Evolutionary conservation across 192 early-diverging fungal genomes (phyloP).

Genomic region (Gryganskiella cystojenkinii): DNA sequence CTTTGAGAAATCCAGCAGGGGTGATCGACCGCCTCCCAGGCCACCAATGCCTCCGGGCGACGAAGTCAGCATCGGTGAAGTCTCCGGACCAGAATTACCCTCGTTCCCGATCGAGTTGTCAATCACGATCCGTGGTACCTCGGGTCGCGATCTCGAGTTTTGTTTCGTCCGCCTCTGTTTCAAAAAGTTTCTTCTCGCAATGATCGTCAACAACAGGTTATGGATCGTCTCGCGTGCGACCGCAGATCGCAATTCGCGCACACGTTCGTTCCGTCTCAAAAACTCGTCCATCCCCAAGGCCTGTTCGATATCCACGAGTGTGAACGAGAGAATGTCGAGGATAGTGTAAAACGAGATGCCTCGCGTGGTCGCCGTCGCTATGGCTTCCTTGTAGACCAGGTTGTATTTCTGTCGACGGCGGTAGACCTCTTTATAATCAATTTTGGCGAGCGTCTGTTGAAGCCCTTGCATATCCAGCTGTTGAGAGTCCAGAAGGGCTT

Average conservation of each 20-base stretch:
- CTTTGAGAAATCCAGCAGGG: conserved; percentile 41
- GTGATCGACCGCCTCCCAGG: conserved; percentile 13
- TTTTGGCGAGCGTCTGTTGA: conserved; percentile 26
- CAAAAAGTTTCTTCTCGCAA: conserved; percentile 41
- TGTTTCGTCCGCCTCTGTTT: conserved; percentile 37
- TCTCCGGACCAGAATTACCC: conserved; percentile 15
- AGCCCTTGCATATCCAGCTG: conserved; percentile 24
- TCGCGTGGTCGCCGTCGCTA: conserved; percentile 21
- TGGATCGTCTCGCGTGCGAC: conserved; percentile 48
- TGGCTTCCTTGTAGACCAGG: conserved; percentile 37
- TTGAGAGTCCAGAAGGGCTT: not conserved
- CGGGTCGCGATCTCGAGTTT: conserved; percentile 39
- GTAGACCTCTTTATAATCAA: conserved; percentile 25
- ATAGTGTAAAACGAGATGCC: conserved; percentile 44
- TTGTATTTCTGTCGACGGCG: conserved; percentile 34
- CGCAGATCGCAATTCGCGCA: conserved; percentile 36
- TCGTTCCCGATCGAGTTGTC: conserved; percentile 42
- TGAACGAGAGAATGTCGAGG: conserved; percentile 41
- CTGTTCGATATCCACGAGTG: conserved; percentile 36
- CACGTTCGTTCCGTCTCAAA: conserved; percentile 34
- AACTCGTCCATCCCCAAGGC: conserved; percentile 49
- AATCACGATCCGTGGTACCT: conserved; percentile 50
- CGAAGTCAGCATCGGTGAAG: conserved; percentile 41
- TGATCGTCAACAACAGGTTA: conserved; percentile 39
- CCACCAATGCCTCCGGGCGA: conserved; percentile 16